A percentile compares a stretch with the other conserved stretches of the same genome.
These are phyloP conservation scores for Dujonia santamariae DNA, from an alignment of 1,139 yeast genomes.

Conservation along the genomic window DNA sequence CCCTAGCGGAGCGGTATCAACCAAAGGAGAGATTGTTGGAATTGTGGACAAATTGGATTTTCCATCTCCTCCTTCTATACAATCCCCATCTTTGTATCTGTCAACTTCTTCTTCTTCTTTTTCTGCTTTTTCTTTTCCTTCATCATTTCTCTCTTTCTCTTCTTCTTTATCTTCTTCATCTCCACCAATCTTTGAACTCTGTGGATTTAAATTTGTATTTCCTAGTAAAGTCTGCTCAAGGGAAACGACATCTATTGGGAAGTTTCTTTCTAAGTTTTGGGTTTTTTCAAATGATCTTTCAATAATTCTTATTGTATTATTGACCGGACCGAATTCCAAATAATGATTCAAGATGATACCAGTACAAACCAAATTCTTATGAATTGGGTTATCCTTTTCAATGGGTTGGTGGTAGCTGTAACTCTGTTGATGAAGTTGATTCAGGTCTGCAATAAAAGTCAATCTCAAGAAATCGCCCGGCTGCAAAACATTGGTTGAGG, in stretches of 20 bases:
- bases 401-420: slow-evolving; percentile 7
- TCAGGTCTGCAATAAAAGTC: slow-evolving; percentile 12
- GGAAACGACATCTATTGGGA: slow-evolving; percentile 30
- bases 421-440: neutral
- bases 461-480: slow-evolving; percentile 35
- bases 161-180: too few relatives aligned
- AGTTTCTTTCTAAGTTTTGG: slow-evolving; percentile 27
- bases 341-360: slow-evolving; percentile 31
- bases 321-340: slow-evolving; percentile 21
- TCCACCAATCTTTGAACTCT: too few relatives aligned
- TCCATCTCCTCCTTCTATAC: too few relatives aligned
- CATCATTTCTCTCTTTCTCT: too few relatives aligned
- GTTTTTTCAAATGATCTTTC: slow-evolving; percentile 5
- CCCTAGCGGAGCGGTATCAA: too few relatives aligned
- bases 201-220: slow-evolving; percentile 5
- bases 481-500: slow-evolving; percentile 22
- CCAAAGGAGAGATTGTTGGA: too few relatives aligned
- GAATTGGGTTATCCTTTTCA: slow-evolving; percentile 13
- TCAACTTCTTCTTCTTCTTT: too few relatives aligned
- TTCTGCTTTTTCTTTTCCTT: too few relatives aligned
- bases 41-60: too few relatives aligned
- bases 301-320: slow-evolving; percentile 7
- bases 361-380: slow-evolving; percentile 23
- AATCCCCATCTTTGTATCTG: too few relatives aligned
- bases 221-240: slow-evolving; percentile 30